A percentile compares a stretch with the other conserved stretches of the same genome.
Conservation (phyloP, 2,329 filamentous ascomycete genomes). For the Fusarium paranaense region DNA sequence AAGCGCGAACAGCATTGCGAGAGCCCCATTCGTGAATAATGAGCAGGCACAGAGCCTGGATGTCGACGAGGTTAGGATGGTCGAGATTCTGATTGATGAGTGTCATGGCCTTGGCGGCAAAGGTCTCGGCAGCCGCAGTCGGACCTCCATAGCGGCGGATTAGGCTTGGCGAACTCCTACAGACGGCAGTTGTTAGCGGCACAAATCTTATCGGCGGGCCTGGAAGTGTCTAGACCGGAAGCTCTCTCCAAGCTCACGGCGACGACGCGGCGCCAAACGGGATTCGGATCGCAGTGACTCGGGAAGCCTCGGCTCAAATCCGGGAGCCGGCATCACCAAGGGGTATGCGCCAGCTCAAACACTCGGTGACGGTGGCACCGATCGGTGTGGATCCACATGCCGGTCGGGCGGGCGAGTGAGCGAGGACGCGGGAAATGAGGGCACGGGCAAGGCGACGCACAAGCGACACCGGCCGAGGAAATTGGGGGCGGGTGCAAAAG, state of each 20-base stretch:
- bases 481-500: conserved; percentile 21
- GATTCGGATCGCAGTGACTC: conserved; percentile 13
- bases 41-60: conserved; percentile 70
- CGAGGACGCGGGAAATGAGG: conserved; percentile 36
- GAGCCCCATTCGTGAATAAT: conserved; percentile 74
- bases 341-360: conserved; percentile 17
- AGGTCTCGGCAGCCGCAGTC: conserved; percentile 68
- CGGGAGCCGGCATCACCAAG: conserved; percentile 24
- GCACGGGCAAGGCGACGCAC: conserved; percentile 20
- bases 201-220: neutral
- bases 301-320: conserved; percentile 40
- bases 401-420: conserved; percentile 38
- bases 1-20: conserved; percentile 70
- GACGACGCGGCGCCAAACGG: conserved; percentile 6
- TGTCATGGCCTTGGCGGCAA: conserved; percentile 67
- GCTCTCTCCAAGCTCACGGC: neutral
- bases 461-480: conserved; percentile 13
- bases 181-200: conserved; percentile 22
- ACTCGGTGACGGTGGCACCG: conserved; percentile 40
- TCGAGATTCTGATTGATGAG: conserved; percentile 69
- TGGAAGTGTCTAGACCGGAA: neutral
- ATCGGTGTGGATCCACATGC: conserved; percentile 42
- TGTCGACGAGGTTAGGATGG: conserved; percentile 69
- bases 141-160: conserved; percentile 70
- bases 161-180: conserved; percentile 66